Base-by-base conservation (phyloP, 768 basidiomycete genomes). In the Russula earlei region DNA sequence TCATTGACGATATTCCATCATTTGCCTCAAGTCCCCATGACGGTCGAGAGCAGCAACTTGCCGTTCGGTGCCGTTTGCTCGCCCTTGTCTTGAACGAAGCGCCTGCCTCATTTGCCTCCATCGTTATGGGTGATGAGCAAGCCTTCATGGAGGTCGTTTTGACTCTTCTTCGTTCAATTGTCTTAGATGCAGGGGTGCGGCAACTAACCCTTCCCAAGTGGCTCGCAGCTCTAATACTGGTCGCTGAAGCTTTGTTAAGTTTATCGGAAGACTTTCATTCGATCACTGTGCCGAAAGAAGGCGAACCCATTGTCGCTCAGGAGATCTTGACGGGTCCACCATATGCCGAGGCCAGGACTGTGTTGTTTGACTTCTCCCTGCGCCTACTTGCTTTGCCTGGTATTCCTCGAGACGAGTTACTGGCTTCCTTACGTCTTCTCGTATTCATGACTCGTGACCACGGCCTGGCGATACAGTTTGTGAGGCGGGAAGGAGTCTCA, bases 141-240 rank as follows among this genome's bases (percentile, higher is more conserved):
- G 72, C 69, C 4, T 71, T 91, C 55, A 81, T 91, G 79, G 82
- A 85, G 46, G 75, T 76, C 55, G 71, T 91, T 22, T 69, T 91
- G 19, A 82, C 81, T 2, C 68, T 91, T 14, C 72, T 91, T 29
- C 71, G 82, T 20, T 82, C 86, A 11, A 77, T 75, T 63, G 75
- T 75, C 15, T 66, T 70, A 34, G 77, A 74, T 54, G 70, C 71
- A 42, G 78, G 80, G 52, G 71, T 75, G 2, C 77, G 77, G n/a
- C 79, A 80, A 49, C 75, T 79, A 4, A 67, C 65, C 19, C 71
- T 79, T 29, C 92, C 95, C 9, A 83, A 80, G 64, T 99, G 96
- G 96, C 77, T 95, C 5, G 83, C 92, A 1, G 79, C 89, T 2
- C 83, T 87, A 63, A 75, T 98, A 12, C 78, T 96, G 12, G 87